Conservation (phyloP, 2,329 filamentous ascomycete genomes). For the Pseudogymnoascus sp. region DNA sequence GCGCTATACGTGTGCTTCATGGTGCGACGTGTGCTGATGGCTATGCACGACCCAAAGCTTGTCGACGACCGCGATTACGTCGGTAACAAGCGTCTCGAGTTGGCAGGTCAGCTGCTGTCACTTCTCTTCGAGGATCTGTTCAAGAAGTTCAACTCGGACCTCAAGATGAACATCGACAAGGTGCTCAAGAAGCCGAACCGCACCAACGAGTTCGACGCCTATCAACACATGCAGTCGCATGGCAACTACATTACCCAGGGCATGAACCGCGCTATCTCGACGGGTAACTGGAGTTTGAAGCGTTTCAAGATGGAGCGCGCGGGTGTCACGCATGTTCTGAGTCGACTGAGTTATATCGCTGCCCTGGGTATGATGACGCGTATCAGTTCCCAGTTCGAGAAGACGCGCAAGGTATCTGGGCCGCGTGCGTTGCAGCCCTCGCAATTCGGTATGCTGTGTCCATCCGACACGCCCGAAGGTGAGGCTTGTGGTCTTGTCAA, state of each 20-base stretch:
- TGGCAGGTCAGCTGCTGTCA: constrained; percentile 89
- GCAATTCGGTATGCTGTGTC: constrained; percentile 96
- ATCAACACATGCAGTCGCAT: constrained; percentile 73
- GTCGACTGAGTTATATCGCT: constrained; percentile 89
- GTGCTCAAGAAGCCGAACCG: constrained; percentile 89
- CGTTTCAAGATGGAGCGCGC: constrained; percentile 98
- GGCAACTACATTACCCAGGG: constrained; percentile 83
- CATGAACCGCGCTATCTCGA: constrained; percentile 93
- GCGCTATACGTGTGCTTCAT: constrained; percentile 95
- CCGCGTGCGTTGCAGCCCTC: constrained; percentile 93
- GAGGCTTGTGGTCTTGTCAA: constrained; percentile 97
- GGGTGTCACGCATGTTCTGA: constrained; percentile 92
- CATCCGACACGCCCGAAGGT: constrained; percentile 95
- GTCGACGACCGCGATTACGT: constrained; percentile 97
- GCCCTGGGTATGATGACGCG: constrained; percentile 99
- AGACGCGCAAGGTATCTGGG: constrained; percentile 92
- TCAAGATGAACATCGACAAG: constrained; percentile 93
- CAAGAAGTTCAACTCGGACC: constrained; percentile 83
- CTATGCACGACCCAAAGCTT: constrained; percentile 75
- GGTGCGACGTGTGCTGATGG: constrained; percentile 93
- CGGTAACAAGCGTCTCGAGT: constrained; percentile 89
- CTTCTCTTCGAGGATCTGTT: constrained; percentile 95
- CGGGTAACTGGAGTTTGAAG: constrained; percentile 95
- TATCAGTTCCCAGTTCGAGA: constrained; percentile 97
- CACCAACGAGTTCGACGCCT: constrained; percentile 79